A percentile compares a stretch with the other conserved stretches of the same genome.
These are phyloP conservation scores for Fimicolochytrium jonesii DNA, from an alignment of 192 early-diverging fungal species.

Conservation along the genomic window DNA sequence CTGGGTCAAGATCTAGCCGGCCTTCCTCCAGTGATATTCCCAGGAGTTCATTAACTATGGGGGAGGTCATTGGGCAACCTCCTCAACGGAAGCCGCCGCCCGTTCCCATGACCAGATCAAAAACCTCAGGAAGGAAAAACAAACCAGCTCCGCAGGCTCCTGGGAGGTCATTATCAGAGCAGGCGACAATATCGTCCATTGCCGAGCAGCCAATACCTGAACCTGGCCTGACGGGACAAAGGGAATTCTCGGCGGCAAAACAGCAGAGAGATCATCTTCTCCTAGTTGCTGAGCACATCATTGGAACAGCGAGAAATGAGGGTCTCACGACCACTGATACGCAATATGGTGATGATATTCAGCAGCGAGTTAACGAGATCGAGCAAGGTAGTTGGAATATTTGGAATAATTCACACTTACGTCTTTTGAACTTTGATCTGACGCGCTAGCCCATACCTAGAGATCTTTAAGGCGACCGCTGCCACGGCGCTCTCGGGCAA, in stretches of 20 bases:
- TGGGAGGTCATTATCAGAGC: neutral
- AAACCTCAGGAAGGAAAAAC: neutral
- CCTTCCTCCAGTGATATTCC: no score
- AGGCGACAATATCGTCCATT: neutral
- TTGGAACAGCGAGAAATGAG: neutral
- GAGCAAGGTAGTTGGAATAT: conserved; percentile 3
- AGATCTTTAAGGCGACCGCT: no score
- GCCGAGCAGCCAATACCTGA: neutral
- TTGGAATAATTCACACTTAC: no score
- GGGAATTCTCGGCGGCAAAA: neutral
- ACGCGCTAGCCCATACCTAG: no score
- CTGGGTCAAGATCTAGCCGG: no score
- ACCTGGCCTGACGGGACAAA: neutral
- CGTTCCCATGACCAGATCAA: neutral
- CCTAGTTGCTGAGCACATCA: neutral
- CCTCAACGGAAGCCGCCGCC: no score
- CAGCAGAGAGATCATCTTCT: neutral
- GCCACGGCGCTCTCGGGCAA: no score
- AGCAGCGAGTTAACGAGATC: neutral
- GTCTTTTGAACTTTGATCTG: no score
- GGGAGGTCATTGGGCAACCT: no score
- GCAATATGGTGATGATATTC: neutral
- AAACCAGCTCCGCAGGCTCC: neutral
- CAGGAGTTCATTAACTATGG: no score
- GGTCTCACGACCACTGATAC: neutral